These are phyloP conservation scores for Neonectria ditissima DNA, from an alignment of 2,329 filamentous ascomycete species.

Conservation along the genomic window DNA sequence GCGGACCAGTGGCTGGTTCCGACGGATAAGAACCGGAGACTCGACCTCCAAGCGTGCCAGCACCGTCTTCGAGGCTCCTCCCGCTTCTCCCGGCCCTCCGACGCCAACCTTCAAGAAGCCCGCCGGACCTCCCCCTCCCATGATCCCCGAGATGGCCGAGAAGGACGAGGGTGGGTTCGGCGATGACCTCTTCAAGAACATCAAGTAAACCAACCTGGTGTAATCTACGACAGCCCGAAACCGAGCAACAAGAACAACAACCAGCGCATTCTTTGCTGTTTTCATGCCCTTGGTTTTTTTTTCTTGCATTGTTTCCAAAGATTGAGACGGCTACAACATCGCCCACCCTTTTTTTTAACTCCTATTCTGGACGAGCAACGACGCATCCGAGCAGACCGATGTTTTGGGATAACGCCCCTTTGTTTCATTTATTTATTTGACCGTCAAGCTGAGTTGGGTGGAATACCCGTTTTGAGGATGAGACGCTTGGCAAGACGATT, in stretches of 20 bases:
- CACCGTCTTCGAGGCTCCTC: conserved; percentile 55
- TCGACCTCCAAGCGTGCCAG: conserved; percentile 54
- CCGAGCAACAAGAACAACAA: conserved; percentile 26
- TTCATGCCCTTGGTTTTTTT: conserved; percentile 35
- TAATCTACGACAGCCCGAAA: conserved; percentile 21
- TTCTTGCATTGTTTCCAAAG: conserved; percentile 38
- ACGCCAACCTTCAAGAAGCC: conserved; percentile 50
- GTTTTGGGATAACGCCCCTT: conserved; percentile 32
- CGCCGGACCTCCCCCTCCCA: conserved; percentile 66
- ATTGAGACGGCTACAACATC: conserved; percentile 36
- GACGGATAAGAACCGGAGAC: conserved; percentile 60
- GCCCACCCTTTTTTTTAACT: conserved; percentile 31
- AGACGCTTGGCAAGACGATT: conserved; percentile 14
- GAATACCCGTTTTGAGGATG: conserved; percentile 27
- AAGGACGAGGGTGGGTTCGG: conserved; percentile 62
- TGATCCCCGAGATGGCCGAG: conserved; percentile 69
- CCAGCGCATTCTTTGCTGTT: conserved; percentile 31
- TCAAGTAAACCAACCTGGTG: conserved; percentile 57
- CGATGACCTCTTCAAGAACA: conserved; percentile 69
- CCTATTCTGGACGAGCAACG: conserved; percentile 44
- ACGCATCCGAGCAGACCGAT: conserved; percentile 39
- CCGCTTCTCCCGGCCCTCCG: conserved; percentile 22
- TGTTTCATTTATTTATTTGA: conserved; percentile 29
- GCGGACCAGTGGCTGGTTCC: conserved; percentile 70
- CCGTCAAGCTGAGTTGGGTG: conserved; percentile 31